Evolutionary conservation across 176 grass and related monocot species (phyloP), one percentile per base, ranked within the genome.

Genomic region (Bothriochloa decipiens): DNA sequence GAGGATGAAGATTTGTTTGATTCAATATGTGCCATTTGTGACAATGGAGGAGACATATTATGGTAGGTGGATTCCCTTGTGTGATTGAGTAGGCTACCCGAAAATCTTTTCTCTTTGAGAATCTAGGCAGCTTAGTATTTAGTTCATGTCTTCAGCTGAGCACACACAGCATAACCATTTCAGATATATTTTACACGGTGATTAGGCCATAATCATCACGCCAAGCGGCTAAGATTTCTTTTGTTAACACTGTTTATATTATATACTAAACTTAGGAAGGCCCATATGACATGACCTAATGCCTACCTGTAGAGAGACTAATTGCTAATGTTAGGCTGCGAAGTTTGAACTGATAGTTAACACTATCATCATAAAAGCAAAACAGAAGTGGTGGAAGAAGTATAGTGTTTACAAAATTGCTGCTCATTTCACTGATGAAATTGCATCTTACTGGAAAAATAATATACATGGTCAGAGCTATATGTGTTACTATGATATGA

Each of bases 1-100:
- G 93, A 96, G 41, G 94, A 90, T 40, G 83, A 86, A 16, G 87
- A 97, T 85, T 78, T 97, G 69, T 93, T 97, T 81, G 94, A 97
- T 77, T 87, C 87, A 72, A 86, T 89, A 74, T 97, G 94, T 91
- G 82, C 88, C 12, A 93, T 97, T 86, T 97, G 94, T 88, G 94
- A 97, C 79, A 80, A 97, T 67, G 94, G 94, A 76, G 94, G 94
- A 61, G 94, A 97, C 28, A 80, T 97, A 62, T 77, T 97, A 76
- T 87, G 94, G 94, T 97, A 90, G 18, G 76, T 77, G 58, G 11
- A 78, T 55, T 73, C 32, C 39, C 76, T n/a, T 25, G 32, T 74
- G 25, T 17, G 76, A 62, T 84, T 84, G 32, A 66, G 45, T 81
- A 23, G 58, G 80, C 73, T 42, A 41, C 64, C 12, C 62, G 42